Evolutionary conservation across 2,329 filamentous ascomycete genomes (phyloP).

Genomic region (Botrytis fabae): DNA sequence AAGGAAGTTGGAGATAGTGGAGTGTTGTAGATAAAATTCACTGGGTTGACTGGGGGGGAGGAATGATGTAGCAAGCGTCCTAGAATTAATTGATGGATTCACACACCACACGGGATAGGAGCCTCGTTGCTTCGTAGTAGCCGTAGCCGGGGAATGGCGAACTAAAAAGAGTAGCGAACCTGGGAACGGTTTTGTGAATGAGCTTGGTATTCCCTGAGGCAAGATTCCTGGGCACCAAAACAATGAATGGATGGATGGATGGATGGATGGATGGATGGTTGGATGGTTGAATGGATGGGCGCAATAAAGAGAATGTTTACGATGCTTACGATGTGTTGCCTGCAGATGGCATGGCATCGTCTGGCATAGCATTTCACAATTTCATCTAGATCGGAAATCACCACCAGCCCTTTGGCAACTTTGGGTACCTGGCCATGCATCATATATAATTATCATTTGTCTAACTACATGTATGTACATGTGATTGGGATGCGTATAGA

Average conservation of each 20-base stretch:
- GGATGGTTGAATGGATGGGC: background rate
- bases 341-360: background rate
- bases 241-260: background rate
- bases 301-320: background rate
- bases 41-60: conserved; percentile 14
- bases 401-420: background rate
- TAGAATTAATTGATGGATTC: background rate
- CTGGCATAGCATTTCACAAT: background rate
- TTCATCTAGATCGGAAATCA: background rate
- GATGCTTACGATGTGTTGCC: too few relatives aligned
- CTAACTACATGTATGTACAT: background rate
- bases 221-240: background rate
- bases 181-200: background rate
- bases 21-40: conserved; percentile 10
- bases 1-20: conserved; percentile 5
- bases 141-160: background rate
- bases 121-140: background rate
- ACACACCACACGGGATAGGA: background rate
- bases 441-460: too few relatives aligned
- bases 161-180: conserved; percentile 11
- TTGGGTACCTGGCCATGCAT: background rate
- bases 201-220: background rate
- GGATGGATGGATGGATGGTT: background rate
- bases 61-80: background rate
- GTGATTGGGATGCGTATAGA: background rate